Evolutionary conservation across 352 stramenopile species (phyloP), one percentile per base, ranked within the genome.

Genomic region (Globisporangium carolinianum): DNA sequence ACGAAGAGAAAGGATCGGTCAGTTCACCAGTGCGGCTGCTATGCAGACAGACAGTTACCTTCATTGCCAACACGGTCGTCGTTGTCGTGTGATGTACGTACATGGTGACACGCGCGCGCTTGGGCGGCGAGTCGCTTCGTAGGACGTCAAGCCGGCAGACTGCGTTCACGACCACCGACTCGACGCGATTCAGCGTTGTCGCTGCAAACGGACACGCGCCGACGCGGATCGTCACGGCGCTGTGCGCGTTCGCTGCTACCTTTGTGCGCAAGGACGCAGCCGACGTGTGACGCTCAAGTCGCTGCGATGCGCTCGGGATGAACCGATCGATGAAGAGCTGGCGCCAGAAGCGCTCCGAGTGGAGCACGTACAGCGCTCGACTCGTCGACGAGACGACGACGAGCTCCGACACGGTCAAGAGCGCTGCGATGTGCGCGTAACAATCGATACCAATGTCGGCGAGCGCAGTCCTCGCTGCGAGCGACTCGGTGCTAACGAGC

Each of bases 371-470:
- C 6, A 76, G 50, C 0, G 11, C 41, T 54, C 45, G 63, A 49
- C 68, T 77, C 7, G 52, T 63, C 0, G 62, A 57, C 0, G 71
- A 71, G 4, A 80, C 39, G 9, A 55, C 53, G n/a, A 71, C 47
- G 1, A 77, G 18, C 18, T 85, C 75, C 0, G 67, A 55, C 6
- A 70, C 58, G 3, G 61, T 66, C 8, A 85, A 42, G 50, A 82
- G 74, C 6, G 59, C 58, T 0, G 61, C 72, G 15, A 85, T 41
- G 15, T 80, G 70, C 0, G 62, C 58, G 18, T 72, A 78, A 18
- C 58, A 71, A 41, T 83, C 66, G 1, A 53, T 18, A 12, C 73
- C 68, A 9, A 79, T 32, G 8, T 54, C 39, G 14, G 66, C 17
- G 3, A 55, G 49, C 5, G 53, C 42, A 5, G 50, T 55, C 6